Evolutionary conservation across 2,329 filamentous ascomycete species (phyloP).

Genomic region (Trichoderma simmonsii): DNA sequence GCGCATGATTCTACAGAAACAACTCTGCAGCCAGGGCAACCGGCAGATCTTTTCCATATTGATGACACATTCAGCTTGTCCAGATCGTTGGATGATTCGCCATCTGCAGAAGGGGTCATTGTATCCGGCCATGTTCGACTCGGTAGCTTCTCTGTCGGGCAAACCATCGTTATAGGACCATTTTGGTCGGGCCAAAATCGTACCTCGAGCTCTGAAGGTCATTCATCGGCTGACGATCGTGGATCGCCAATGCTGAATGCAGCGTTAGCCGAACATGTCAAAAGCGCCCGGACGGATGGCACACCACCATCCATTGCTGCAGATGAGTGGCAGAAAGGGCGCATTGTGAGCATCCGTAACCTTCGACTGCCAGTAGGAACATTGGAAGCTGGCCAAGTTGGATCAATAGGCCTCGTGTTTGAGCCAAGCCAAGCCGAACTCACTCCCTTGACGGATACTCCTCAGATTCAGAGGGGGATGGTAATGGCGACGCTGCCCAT

Average conservation of each 20-base stretch:
- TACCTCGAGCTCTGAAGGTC: conserved; percentile 41
- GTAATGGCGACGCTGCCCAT: conserved; percentile 64
- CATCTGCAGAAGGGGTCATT: conserved; percentile 55
- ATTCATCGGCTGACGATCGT: conserved; percentile 46
- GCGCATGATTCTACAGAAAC: conserved; percentile 53
- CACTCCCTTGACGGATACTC: conserved; percentile 25
- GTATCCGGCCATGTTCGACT: conserved; percentile 82
- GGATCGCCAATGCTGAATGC: conserved; percentile 53
- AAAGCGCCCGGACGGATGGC: conserved; percentile 51
- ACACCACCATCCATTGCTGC: conserved; percentile 51
- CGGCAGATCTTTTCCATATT: conserved; percentile 74
- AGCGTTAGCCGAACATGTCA: conserved; percentile 51
- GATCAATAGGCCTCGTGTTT: conserved; percentile 79
- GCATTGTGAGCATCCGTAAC: conserved; percentile 82
- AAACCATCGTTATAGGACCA: conserved; percentile 75
- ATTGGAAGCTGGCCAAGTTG: conserved; percentile 77
- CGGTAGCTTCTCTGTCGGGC: conserved; percentile 72
- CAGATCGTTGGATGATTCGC: conserved; percentile 47
- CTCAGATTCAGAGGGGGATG: conserved; percentile 73
- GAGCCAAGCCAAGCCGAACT: conserved; percentile 30
- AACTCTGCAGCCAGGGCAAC: conserved; percentile 56
- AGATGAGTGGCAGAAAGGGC: conserved; percentile 76
- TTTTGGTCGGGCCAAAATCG: conserved; percentile 56
- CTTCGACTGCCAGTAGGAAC: conserved; percentile 77
- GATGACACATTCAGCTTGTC: conserved; percentile 84